Percentiles rank a stretch among this genome's conserved stretches.
These are phyloP conservation scores for Talaromyces adpressus DNA, from an alignment of 495 filamentous ascomycete genomes.

Conservation along the genomic window DNA sequence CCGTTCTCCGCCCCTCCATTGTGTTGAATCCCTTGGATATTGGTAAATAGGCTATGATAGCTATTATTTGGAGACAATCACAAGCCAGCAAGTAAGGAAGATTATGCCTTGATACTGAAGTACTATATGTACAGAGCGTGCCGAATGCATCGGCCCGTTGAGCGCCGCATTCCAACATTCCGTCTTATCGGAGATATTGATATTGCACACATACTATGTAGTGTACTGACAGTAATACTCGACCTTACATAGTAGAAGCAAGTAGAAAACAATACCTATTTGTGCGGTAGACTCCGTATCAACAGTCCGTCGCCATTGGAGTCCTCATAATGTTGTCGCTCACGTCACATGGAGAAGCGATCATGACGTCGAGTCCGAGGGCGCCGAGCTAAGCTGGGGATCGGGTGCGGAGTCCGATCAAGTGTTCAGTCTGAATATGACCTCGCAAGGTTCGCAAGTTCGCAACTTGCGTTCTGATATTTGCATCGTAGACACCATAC, in stretches of 20 bases:
- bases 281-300: neutral
- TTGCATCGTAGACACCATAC: neutral
- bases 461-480: neutral
- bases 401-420: neutral
- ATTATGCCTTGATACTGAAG: neutral
- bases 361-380: neutral
- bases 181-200: neutral
- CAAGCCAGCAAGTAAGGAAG: neutral
- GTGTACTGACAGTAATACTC: no score
- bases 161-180: neutral
- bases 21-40: neutral
- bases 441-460: neutral
- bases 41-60: neutral
- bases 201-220: neutral
- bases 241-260: neutral
- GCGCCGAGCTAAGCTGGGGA: neutral
- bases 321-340: neutral
- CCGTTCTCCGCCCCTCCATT: neutral
- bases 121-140: neutral
- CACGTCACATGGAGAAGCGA: neutral
- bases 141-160: slow-evolving; percentile 1
- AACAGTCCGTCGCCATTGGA: neutral
- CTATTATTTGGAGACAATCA: neutral
- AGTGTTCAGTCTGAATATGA: neutral
- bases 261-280: neutral